phyloP scores from a whole-genome alignment of 176 grass and related monocot genomes.

The Miscanthus lutarioriparius region DNA sequence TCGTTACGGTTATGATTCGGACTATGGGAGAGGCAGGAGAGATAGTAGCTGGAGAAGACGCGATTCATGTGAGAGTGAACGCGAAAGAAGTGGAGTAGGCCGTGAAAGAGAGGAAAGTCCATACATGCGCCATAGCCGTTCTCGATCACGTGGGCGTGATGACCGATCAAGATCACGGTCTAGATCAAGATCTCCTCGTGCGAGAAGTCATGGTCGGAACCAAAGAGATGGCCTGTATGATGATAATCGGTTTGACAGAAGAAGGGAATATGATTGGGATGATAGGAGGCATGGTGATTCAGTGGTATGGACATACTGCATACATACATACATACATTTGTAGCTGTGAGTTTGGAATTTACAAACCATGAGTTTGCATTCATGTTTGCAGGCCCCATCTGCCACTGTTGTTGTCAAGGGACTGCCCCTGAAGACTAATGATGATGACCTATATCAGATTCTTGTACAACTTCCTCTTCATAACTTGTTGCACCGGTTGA shows the following conservation, averaged over 20 bases:
- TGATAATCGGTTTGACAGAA: constrained; percentile 75
- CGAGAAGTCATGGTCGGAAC: constrained; percentile 54
- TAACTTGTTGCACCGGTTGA: constrained; percentile 58
- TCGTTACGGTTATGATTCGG: constrained; percentile 49
- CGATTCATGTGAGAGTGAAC: constrained; percentile 57
- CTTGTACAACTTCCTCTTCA: constrained; percentile 72
- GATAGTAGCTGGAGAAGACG: constrained; percentile 64
- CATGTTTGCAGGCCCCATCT: constrained; percentile 68
- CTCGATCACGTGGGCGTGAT: constrained; percentile 55
- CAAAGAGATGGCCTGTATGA: constrained; percentile 74
- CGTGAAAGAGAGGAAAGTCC: constrained; percentile 72
- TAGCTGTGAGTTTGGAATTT: not conserved
- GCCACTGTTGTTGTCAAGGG: constrained; percentile 95
- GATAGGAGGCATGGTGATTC: constrained; percentile 70
- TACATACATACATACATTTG: not conserved
- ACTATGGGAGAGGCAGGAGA: constrained; percentile 77
- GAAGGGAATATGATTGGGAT: constrained; percentile 72
- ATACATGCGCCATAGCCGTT: constrained; percentile 58
- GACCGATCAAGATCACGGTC: constrained; percentile 74
- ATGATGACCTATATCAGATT: constrained; percentile 94
- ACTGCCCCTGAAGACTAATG: constrained; percentile 75
- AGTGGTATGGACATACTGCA: constrained; percentile 52
- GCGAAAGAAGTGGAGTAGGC: constrained; percentile 60
- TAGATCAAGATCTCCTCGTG: constrained; percentile 69
- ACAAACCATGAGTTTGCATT: constrained; percentile 24